Conservation (phyloP, 805 yeast species). For the Wickerhamomyces pijperi region DNA sequence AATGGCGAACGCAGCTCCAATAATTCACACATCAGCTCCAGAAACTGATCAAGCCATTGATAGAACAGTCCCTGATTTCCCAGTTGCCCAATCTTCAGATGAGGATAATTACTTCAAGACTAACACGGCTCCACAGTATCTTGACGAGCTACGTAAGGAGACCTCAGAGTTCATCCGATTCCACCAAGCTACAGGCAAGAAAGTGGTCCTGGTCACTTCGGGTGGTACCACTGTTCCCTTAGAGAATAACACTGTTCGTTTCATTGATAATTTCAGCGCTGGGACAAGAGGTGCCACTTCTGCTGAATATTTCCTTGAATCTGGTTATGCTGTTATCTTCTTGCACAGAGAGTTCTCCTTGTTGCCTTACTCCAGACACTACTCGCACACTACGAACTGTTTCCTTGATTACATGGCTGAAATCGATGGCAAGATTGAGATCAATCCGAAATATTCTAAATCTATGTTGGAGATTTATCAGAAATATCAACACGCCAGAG, state of each 20-base stretch:
- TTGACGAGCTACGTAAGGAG: conserved; percentile 47
- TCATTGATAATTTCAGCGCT: conserved; percentile 93
- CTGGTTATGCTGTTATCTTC: conserved; percentile 87
- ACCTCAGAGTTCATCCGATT: conserved; percentile 49
- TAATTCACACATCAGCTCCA: conserved; percentile 54
- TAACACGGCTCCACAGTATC: conserved; percentile 65
- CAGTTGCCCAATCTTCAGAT: conserved; percentile 58
- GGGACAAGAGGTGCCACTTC: conserved; percentile 97
- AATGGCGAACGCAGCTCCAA: background rate
- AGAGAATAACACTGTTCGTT: conserved; percentile 92
- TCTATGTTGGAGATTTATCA: conserved; percentile 50
- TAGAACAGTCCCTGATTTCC: conserved; percentile 61
- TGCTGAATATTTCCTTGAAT: conserved; percentile 80
- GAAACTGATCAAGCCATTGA: conserved; percentile 69
- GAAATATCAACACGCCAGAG: conserved; percentile 33
- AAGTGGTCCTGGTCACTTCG: conserved; percentile 75
- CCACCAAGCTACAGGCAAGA: conserved; percentile 33
- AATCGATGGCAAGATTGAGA: conserved; percentile 44
- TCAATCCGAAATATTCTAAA: conserved; percentile 47
- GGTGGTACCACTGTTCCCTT: conserved; percentile 98
- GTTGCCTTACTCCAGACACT: conserved; percentile 86
- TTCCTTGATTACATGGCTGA: conserved; percentile 73
- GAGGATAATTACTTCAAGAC: conserved; percentile 68
- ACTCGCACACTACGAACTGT: conserved; percentile 73
- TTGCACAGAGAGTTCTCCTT: conserved; percentile 86